A percentile compares a stretch with the other conserved stretches of the same genome.
Conservation (phyloP, 345 rosid species). For the Brassica rapa region DNA sequence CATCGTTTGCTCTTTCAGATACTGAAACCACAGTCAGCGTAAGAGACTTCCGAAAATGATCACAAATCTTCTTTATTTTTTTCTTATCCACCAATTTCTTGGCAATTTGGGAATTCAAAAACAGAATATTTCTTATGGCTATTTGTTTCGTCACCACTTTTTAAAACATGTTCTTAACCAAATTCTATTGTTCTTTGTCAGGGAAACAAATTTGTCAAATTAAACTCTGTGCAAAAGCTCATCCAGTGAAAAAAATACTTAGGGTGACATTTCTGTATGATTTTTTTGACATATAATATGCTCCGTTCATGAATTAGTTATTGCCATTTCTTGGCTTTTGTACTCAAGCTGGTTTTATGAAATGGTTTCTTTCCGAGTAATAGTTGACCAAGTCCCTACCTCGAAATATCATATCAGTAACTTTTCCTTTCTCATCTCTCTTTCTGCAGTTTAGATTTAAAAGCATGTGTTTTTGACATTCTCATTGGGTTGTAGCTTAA, state of each 20-base stretch:
- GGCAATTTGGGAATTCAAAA: background rate
- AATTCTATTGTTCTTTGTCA: background rate
- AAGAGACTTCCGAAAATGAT: background rate
- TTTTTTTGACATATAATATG: background rate
- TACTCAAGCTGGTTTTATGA: background rate
- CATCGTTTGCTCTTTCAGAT: background rate
- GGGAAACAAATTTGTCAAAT: background rate
- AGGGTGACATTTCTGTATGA: background rate
- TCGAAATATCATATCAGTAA: background rate
- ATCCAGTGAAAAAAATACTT: background rate
- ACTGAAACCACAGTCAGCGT: background rate
- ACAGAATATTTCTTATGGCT: background rate
- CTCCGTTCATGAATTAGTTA: background rate
- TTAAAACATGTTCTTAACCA: background rate
- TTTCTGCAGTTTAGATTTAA: background rate
- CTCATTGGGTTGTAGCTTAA: background rate
- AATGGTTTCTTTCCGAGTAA: background rate
- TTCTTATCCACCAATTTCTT: background rate
- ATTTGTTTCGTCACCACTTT: background rate
- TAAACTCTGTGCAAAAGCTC: background rate
- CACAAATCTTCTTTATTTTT: background rate
- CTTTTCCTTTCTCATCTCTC: too few species aligned
- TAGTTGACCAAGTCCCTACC: background rate
- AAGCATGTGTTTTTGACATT: background rate
- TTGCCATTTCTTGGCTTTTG: background rate